Evolutionary conservation across 257 asterid species (phyloP).

Genomic region (Petunia secreta): DNA sequence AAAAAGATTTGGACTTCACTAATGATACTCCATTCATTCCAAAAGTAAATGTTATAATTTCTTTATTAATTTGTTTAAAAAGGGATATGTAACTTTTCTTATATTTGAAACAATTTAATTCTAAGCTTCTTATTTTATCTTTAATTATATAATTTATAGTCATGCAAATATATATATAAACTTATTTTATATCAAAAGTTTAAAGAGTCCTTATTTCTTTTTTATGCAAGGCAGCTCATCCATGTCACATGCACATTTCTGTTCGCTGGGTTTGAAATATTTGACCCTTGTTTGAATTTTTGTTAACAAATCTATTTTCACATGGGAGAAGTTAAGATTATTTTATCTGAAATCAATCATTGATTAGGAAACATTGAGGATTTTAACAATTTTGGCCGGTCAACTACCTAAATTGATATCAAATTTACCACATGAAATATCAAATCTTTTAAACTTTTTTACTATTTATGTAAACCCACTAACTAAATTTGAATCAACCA

Average conservation of each 20-base stretch:
- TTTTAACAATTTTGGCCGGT: background rate
- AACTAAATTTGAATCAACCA: background rate
- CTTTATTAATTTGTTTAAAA: no score
- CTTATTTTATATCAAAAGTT: no score
- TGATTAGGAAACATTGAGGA: background rate
- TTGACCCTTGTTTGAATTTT: background rate
- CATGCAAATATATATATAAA: no score
- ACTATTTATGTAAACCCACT: background rate
- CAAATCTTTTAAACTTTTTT: background rate
- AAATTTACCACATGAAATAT: background rate
- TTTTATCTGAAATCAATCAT: background rate
- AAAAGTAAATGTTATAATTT: no score
- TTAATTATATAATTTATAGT: no score
- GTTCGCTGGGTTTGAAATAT: background rate
- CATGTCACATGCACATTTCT: slow-evolving; percentile 15
- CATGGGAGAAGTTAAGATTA: background rate
- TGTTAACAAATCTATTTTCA: background rate
- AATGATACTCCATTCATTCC: no score
- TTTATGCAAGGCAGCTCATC: background rate
- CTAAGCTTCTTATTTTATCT: no score
- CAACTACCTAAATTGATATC: background rate
- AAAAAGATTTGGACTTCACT: no score
- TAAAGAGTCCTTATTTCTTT: background rate
- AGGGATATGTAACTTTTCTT: no score
- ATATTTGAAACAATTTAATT: no score